Evolutionary conservation across 306 rosid species (phyloP).

Genomic region (Sesbania bispinosa): DNA sequence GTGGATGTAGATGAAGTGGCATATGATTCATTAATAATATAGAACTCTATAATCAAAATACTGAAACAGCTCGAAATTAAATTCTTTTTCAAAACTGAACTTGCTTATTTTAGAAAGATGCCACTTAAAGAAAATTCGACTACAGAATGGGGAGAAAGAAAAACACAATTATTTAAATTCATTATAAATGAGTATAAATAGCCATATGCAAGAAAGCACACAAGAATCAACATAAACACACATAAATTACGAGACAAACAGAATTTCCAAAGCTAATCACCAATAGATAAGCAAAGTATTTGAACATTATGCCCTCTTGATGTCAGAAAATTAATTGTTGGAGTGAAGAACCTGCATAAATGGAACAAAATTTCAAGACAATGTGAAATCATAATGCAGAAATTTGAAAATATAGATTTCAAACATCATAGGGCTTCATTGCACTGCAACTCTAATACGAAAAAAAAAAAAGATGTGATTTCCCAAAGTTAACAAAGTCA

Average conservation of each 20-base stretch:
- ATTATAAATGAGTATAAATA: neutral
- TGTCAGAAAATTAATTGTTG: constrained; percentile 72
- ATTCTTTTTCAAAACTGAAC: neutral
- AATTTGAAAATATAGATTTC: neutral
- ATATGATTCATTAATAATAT: neutral
- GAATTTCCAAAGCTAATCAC: constrained; percentile 39
- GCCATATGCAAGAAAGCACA: neutral
- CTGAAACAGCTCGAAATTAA: neutral
- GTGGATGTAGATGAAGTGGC: neutral
- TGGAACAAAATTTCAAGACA: constrained; percentile 19
- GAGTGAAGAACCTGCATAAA: constrained; percentile 86
- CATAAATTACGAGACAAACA: constrained; percentile 8
- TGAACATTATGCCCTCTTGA: constrained; percentile 68
- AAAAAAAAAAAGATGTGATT: neutral
- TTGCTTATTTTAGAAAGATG: constrained; percentile 21
- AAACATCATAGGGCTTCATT: neutral
- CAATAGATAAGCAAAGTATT: constrained; percentile 79
- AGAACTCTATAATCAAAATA: neutral
- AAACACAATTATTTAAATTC: neutral
- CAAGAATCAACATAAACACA: constrained; percentile 2
- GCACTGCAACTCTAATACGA: neutral
- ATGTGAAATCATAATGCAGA: constrained; percentile 7
- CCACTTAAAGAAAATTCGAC: neutral
- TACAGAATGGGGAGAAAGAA: neutral
- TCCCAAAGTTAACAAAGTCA: neutral